Evolutionary conservation across 495 filamentous ascomycete species (phyloP), one percentile per base, ranked within the genome.

Genomic region (Podospora fimiseda): DNA sequence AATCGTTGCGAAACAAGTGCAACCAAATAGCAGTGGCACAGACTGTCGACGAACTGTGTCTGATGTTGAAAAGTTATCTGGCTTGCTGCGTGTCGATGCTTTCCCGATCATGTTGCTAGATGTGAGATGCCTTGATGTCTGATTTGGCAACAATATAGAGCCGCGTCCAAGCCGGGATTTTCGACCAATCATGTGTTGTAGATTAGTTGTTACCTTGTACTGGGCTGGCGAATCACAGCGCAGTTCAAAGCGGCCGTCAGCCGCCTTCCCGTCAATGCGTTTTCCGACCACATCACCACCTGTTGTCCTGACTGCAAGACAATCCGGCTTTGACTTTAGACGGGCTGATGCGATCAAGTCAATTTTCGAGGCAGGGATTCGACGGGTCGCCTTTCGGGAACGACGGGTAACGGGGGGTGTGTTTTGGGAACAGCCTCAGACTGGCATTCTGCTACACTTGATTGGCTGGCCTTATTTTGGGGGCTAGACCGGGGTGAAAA

Each of bases 321-420:
- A n/a, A n/a, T n/a, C n/a, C n/a, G n/a, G n/a, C n/a, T n/a, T n/a
- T n/a, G n/a, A n/a, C n/a, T n/a, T n/a, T n/a, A n/a, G n/a, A n/a
- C 57, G 62, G 62, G 56, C 55, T 62, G 58, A 65, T 65, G 62
- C 62, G 64, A 65, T 62, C 64, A 57, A 67, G 59, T 60, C 57
- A 67, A 41, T 53, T 50, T 33, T 27, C 54, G 43, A 56, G 48
- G 57, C 64, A 63, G 62, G 64, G 64, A 40, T 67, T 23, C n/a
- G 55, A 58, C 55, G 51, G 58, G 50, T 58, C 44, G 55, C 56
- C 43, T 58, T 48, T 52, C 60, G 64, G 64, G 64, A 67, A 50
- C 53, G 39, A 47, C 62, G 57, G 64, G 60, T 56, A 56, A 60
- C 49, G 59, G 53, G 59, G 47, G 50, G 53, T 27, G 30, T 55